Base-by-base conservation (phyloP, 805 yeast genomes). In the Torulaspora indica region DNA sequence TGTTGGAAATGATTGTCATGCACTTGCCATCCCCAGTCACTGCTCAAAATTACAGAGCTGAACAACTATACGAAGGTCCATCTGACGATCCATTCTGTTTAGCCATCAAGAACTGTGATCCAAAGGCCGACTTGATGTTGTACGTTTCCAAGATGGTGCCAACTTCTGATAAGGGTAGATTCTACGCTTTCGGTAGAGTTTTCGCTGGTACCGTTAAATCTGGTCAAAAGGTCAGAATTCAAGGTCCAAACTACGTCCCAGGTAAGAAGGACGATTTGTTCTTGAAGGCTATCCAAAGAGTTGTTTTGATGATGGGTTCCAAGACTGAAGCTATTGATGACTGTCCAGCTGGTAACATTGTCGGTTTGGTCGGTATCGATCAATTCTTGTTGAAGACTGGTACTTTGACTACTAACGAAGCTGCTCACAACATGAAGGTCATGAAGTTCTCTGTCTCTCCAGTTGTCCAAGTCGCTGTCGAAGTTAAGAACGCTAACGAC, bases 101-200 rank as follows among this genome's bases (percentile, higher is more conserved):
- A 56, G 95, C 95, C 67, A 91, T 91, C 78, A 89, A 84, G 81
- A 83, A 85, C 82, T 91, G 98, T 85, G 97, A 91, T 78, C 96
- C 98, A 70, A 83, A 74, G 68, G 96, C 95, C 66, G 98, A 91
- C 71, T 85, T 91, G 70, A 91, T 91, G 98, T 82, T 91, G 71
- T 91, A 91, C 89, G 93, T 91, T 69, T 93, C 98, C 77, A 91
- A 91, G 96, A 91, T 91, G 98, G 98, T 91, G 63, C 98, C 98
- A 76, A 91, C 98, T 72, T 91, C 98, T 64, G 98, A 91, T 77
- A 93, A 91, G 82, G 98, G 98, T 83, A 89, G 98, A 80, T 91
- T 91, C 95, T 91, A 89, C 85, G 98, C 98, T 70, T 93, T 91
- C 79, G 98, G 98, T 77, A 93, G 98, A 82, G 98, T 91, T 72